phyloP scores from a whole-genome alignment of 176 grass and related monocot species.

The Cenchrus purpureus region DNA sequence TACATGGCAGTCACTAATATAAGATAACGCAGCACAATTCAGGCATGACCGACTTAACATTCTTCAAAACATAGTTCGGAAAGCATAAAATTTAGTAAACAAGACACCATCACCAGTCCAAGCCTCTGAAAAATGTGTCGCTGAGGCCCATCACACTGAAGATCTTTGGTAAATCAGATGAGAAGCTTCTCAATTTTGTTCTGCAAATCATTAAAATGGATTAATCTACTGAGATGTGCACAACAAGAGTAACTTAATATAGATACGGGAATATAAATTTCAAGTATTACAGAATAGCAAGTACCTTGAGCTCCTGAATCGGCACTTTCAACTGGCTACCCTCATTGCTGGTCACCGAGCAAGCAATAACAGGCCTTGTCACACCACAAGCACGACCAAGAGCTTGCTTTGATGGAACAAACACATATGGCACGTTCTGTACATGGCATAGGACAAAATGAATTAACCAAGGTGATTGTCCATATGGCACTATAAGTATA shows the following conservation, averaged over 20 bases:
- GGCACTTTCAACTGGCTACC: slow-evolving; percentile 72
- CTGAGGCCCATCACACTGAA: slow-evolving; percentile 85
- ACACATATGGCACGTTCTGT: slow-evolving; percentile 88
- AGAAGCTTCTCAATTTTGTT: slow-evolving; percentile 90
- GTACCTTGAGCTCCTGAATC: slow-evolving; percentile 82
- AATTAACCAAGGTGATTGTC: background rate
- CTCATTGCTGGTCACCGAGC: slow-evolving; percentile 85
- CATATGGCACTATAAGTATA: background rate
- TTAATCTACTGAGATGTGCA: background rate
- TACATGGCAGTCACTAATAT: background rate
- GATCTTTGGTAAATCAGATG: slow-evolving; percentile 57
- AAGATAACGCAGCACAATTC: slow-evolving; percentile 14
- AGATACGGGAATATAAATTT: background rate
- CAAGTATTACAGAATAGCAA: background rate
- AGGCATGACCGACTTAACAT: slow-evolving; percentile 12
- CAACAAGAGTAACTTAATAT: background rate
- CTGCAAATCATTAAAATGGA: slow-evolving; percentile 35
- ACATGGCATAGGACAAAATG: slow-evolving; percentile 2
- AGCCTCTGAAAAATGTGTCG: slow-evolving; percentile 74
- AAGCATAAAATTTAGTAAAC: slow-evolving; percentile 43
- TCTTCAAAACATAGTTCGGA: slow-evolving; percentile 45
- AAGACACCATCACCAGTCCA: slow-evolving; percentile 81
- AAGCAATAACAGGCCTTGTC: slow-evolving; percentile 84
- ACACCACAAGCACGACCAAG: slow-evolving; percentile 90
- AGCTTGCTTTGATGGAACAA: slow-evolving; percentile 83